Evolutionary conservation across 2,329 filamentous ascomycete species (phyloP), one percentile per base, ranked within the genome.

Genomic region (Penicillium brevicompactum): DNA sequence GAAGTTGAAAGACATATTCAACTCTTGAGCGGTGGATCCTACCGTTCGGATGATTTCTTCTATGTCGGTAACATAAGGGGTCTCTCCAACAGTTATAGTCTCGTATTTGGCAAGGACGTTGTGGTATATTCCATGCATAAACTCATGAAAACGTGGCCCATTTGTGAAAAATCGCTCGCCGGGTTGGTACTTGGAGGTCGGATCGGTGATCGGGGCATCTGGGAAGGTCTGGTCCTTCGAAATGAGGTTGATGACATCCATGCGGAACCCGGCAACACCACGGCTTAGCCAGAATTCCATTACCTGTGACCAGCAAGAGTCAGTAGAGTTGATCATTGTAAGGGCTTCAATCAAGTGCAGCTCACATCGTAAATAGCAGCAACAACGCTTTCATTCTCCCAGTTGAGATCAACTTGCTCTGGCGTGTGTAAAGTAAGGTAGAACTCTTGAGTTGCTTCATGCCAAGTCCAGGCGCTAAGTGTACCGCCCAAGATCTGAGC

Each of bases 321-420:
- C 13, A 34, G 31, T 14, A 10, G 11, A 11, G 11, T 34, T 11
- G 13, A 4, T 34, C 31, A 14, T 34, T 34, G 31, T 4, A 14
- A 10, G 4, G 13, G 31, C 13, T 34, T 34, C 10, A 11, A 34
- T 5, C 31, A 4, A 34, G 7, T 11, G 31, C 13, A 11, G 13
- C 31, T 34, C 13, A 34, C 31, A 34, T 34, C 31, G 71, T 89
- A 88, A 11, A 91, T 84, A 7, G 88, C 89, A 32, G 81, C 73
- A 6, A 89, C 82, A 0, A 87, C 82, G 18, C 81, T 82, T 0
- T 78, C 76, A 53, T 86, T 89, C 66, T 91, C 87, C 88, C 88
- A 92, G 71, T 92, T 92, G n/a, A 92, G 77, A 63, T 92, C 90
- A 0, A 89, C 89, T 70, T 92, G 89, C 58, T 88, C 83, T 8